These are phyloP conservation scores for Phytopythium vexans DNA, from an alignment of 352 stramenopile species.

Conservation along the genomic window DNA sequence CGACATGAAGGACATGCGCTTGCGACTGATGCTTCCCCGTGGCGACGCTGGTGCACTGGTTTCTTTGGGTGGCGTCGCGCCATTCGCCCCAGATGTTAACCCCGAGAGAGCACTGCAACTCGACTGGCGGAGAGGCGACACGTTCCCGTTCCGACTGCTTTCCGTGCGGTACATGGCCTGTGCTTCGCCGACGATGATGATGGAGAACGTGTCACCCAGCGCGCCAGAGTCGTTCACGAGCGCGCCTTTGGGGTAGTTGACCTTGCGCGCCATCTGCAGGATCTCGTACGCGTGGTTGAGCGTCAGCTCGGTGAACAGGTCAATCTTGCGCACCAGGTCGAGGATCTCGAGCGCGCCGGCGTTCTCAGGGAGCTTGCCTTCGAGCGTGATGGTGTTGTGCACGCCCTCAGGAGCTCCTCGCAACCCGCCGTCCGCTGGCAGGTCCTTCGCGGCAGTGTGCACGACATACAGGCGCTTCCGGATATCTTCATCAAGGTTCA, in stretches of 20 bases:
- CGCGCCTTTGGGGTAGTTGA: slow-evolving; percentile 59
- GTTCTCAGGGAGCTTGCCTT: slow-evolving; percentile 75
- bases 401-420: slow-evolving; percentile 87
- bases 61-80: slow-evolving; percentile 3
- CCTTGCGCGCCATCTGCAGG: slow-evolving; percentile 70
- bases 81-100: background rate
- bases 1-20: slow-evolving; percentile 59
- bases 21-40: slow-evolving; percentile 8
- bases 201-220: slow-evolving; percentile 67
- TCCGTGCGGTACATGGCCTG: slow-evolving; percentile 38
- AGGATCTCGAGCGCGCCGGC: slow-evolving; percentile 77
- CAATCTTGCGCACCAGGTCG: slow-evolving; percentile 83
- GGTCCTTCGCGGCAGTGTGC: slow-evolving; percentile 88
- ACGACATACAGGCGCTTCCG: slow-evolving; percentile 94
- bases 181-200: slow-evolving; percentile 79
- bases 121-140: no score
- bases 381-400: slow-evolving; percentile 84
- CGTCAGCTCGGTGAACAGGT: slow-evolving; percentile 76
- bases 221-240: slow-evolving; percentile 51
- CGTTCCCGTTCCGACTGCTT: no score
- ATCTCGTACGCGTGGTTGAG: slow-evolving; percentile 87
- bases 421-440: slow-evolving; percentile 72
- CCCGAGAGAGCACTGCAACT: no score
- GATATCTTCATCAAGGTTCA: slow-evolving; percentile 85
- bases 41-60: no score